Conservation (phyloP, 2,329 filamentous ascomycete genomes). For the Ambrosiella cleistominuta region DNA sequence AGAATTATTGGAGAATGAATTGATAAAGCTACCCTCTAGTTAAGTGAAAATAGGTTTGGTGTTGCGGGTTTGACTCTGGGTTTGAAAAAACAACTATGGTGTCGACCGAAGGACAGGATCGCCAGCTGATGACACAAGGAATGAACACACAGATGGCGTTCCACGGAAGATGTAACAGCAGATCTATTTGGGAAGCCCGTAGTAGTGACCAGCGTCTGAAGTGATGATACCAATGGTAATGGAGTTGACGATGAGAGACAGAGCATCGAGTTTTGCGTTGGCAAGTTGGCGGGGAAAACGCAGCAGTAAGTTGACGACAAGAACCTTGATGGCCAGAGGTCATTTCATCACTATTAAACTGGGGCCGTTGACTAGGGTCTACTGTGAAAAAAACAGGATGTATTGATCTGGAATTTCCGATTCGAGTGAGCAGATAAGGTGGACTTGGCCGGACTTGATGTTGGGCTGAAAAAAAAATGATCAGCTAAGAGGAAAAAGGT, state of each 20-base stretch:
- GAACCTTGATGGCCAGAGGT: conserved; percentile 8
- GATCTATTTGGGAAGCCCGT: too few relatives aligned
- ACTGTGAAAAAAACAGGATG: not conserved
- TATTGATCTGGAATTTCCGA: not conserved
- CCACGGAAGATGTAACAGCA: not conserved
- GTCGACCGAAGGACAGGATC: not conserved
- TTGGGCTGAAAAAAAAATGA: not conserved
- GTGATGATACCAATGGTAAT: not conserved
- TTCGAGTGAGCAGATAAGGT: not conserved
- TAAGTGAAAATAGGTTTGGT: not conserved
- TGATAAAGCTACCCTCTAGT: not conserved
- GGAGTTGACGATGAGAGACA: not conserved
- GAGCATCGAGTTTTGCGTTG: not conserved
- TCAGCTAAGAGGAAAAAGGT: too few relatives aligned
- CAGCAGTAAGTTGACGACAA: not conserved
- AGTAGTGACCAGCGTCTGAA: too few relatives aligned
- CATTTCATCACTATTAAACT: not conserved
- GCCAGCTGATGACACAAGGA: not conserved
- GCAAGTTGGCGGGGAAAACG: conserved; percentile 3
- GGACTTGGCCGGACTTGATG: not conserved
- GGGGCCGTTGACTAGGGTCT: not conserved
- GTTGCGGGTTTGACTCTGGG: not conserved
- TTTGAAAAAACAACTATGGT: too few relatives aligned
- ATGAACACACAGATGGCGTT: not conserved
- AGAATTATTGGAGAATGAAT: not conserved